Evolutionary conservation across 2,329 filamentous ascomycete genomes (phyloP), one percentile per base, ranked within the genome.

Genomic region (Cephalotrichum gorgonifer): DNA sequence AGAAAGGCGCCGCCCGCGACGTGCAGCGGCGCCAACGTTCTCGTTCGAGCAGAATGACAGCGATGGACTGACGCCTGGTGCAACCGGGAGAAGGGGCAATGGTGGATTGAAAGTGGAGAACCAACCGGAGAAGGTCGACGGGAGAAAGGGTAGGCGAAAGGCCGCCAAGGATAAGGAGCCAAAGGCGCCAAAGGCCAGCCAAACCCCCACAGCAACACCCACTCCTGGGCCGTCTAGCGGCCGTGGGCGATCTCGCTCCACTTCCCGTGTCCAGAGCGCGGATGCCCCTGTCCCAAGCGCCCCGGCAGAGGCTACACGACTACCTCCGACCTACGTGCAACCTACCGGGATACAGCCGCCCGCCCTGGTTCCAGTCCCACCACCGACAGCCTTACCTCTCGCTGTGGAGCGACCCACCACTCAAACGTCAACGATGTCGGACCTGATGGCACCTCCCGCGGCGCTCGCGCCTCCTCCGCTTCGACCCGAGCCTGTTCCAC

Each of bases 11-110:
- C 70, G 79, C 15, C 80, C 79, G n/a, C 72, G 79, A 35, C 73
- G 80, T 55, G 79, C 79, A 22, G 78, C 78, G 17, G 86, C 86
- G 11, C 86, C 86, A 3, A 86, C 81, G 0, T 90, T 83, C 69
- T 79, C 78, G 39, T 78, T 75, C 51, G 84, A 87, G 57, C 83
- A 64, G 57, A 50, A 44, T 31, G 84, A 88, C 51, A 75, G 76
- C 15, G 85, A 88, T 56, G 71, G 69, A 41, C 66, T 70, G 44
- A 78, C 79, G 2, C 73, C 75, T 9, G 70, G 69, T 9, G 74
- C 75, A n/a, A 83, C 80, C 23, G 41, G 47, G 27, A 17, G 3
- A 76, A 77, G 2, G 70, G 75, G 23, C 72, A 78, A 35, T 23
- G 30, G 44, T 51, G 74, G 69, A 50, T 69, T 63, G 42, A 76